Evolutionary conservation across 306 rosid species (phyloP).

Genomic region (Cyamopsis tetragonoloba): DNA sequence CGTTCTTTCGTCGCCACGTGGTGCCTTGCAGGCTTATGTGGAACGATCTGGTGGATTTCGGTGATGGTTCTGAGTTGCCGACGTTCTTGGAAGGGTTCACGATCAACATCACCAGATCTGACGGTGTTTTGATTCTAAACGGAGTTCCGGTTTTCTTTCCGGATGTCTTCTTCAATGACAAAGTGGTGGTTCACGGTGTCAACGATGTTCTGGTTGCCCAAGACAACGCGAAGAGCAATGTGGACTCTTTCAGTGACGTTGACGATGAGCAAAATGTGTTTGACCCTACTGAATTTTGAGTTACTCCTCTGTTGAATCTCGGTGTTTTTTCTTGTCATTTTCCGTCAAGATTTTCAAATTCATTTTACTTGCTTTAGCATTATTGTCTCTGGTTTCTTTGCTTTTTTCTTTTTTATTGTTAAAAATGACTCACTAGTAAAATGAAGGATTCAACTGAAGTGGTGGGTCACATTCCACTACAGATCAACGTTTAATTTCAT

Average conservation of each 20-base stretch:
- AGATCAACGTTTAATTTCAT: too few species aligned
- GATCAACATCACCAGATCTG: conserved; percentile 45
- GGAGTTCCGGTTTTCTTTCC: conserved; percentile 53
- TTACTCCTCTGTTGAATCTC: background rate
- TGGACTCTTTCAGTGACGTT: background rate
- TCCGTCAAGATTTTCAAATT: background rate
- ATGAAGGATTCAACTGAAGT: too few species aligned
- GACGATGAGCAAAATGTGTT: conserved; percentile 17
- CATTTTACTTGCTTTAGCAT: too few species aligned
- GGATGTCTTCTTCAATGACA: conserved; percentile 42
- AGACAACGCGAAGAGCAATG: background rate
- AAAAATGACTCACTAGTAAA: too few species aligned
- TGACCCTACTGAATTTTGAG: conserved; percentile 46
- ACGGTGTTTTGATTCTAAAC: conserved; percentile 50
- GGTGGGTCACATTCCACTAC: too few species aligned
- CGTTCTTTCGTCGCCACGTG: conserved; percentile 63
- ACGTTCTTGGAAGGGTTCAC: conserved; percentile 57
- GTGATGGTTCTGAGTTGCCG: conserved; percentile 38
- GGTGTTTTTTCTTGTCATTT: background rate
- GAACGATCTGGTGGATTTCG: conserved; percentile 53
- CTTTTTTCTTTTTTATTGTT: too few species aligned
- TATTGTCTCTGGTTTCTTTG: background rate
- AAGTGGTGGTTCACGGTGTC: conserved; percentile 70
- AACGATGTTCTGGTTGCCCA: conserved; percentile 34
- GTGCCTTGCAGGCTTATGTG: conserved; percentile 62